Evolutionary conservation across 108 stramenopile genomes (phyloP).

Genomic region (Cyclotella kingstonii): DNA sequence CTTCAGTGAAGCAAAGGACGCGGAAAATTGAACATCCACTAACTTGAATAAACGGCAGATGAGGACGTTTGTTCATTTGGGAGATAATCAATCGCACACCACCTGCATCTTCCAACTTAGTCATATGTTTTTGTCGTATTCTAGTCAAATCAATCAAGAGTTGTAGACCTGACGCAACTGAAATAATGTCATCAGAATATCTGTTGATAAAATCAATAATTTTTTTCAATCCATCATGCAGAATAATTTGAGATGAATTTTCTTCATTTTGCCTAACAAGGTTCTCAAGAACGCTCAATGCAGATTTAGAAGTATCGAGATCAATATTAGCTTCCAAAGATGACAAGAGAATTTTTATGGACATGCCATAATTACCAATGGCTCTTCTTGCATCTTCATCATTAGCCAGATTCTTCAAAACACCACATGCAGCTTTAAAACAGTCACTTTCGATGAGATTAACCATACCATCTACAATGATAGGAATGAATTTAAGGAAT

Average conservation of each 20-base stretch:
- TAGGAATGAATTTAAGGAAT: neutral
- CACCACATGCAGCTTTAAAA: conserved; percentile 11
- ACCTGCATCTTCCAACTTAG: conserved; percentile 4
- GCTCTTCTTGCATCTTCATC: conserved; percentile 1
- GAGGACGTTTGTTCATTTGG: conserved; percentile 6
- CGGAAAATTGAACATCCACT: conserved; percentile 6
- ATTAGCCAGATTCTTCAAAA: conserved; percentile 20
- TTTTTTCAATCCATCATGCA: conserved; percentile 3
- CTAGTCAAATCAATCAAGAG: conserved; percentile 1
- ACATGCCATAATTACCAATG: conserved; percentile 9
- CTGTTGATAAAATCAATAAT: neutral
- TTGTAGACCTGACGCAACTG: conserved; percentile 4
- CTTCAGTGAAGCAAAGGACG: neutral
- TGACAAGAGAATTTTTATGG: neutral
- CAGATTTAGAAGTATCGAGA: neutral
- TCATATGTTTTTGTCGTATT: conserved; percentile 4
- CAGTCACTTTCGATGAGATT: neutral
- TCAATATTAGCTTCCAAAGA: neutral
- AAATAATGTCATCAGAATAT: neutral
- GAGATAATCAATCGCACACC: neutral
- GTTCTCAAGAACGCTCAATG: conserved; percentile 9
- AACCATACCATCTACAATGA: conserved; percentile 2
- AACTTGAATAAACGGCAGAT: conserved; percentile 1
- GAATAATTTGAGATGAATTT: neutral
- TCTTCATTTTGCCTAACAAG: neutral